Base-by-base conservation (phyloP, 768 basidiomycete species). In the Suillus spraguei region DNA sequence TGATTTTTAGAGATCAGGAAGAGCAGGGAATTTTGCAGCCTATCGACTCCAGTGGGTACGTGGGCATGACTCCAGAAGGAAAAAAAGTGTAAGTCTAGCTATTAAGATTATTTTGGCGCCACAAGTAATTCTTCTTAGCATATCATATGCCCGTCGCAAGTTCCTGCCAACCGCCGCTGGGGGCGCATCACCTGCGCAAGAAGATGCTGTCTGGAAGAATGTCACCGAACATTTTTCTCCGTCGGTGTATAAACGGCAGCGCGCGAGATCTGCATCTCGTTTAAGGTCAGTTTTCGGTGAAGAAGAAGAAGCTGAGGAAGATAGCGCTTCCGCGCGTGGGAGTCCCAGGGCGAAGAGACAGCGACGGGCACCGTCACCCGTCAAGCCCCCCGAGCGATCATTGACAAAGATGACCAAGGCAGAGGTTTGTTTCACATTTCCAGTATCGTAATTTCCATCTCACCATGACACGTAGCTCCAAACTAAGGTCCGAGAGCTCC, bases 41-140 rank as follows among this genome's bases (percentile, higher is more conserved):
- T 8, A 64, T 76, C 6, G 76, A 76, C 53, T 66, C 77, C 5
- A 69, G 66, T 47, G 81, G 80, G 9, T 76, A 71, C 39, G 69
- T 84, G 11, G 70, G 76, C 14, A 70, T 85, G 63, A 83, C 82
- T 14, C 70, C 78, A 1, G 71, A 72, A 35, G 83, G 81, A 4
- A 82, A 79, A 74, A 83, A 81, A 73, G 75, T 74, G 83, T 83
- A 67, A 60, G 80, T 74, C 41, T 38, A 35, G 22, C 16, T n/a
- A 5, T 50, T n/a, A 35, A 22, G 4, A 36, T 52, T 35, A 39
- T 65, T 50, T 16, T 54, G 20, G 59, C 60, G 55, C 35, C 60
- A 54, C 16, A 50, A 32, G 5, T 17, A 42, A 20, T 6, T 16
- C 4, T 36, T 32, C 59, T 14, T 36, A 82, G 80, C 6, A 71